Percentiles rank a stretch among this genome's conserved stretches.
These are phyloP conservation scores for Nakaseomyces sp. DNA, from an alignment of 1,139 yeast species.

Conservation along the genomic window DNA sequence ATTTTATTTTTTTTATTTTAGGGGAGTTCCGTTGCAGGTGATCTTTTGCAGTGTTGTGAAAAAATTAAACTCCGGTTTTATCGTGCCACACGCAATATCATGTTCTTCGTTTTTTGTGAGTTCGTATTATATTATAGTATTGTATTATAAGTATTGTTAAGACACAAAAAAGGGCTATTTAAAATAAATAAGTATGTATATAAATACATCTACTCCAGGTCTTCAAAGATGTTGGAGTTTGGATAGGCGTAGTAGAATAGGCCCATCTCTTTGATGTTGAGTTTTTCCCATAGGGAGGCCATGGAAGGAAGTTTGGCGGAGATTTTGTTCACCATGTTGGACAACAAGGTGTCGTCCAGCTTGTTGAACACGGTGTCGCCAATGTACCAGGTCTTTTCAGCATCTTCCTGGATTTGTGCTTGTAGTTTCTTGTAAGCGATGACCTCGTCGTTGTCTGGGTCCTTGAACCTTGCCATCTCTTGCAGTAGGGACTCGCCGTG, in stretches of 20 bases:
- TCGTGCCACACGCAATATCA: too few relatives aligned
- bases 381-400: constrained; percentile 1
- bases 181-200: background rate
- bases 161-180: background rate
- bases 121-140: background rate
- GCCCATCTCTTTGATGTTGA: background rate
- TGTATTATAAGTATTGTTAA: too few relatives aligned
- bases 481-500: constrained; percentile 1
- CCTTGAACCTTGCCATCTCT: background rate
- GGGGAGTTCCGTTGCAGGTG: too few relatives aligned
- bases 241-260: constrained; percentile 1
- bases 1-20: too few relatives aligned
- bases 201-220: background rate
- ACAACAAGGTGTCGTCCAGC: constrained; percentile 1
- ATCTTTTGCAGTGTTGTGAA: too few relatives aligned
- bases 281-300: background rate
- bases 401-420: background rate
- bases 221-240: constrained; percentile 2
- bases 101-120: too few relatives aligned
- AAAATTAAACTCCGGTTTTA: too few relatives aligned
- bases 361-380: constrained; percentile 2
- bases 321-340: constrained; percentile 1
- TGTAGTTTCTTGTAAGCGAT: background rate
- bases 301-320: background rate
- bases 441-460: background rate